Base-by-base conservation (phyloP, 768 basidiomycete species). In the Boletellus ananas region DNA sequence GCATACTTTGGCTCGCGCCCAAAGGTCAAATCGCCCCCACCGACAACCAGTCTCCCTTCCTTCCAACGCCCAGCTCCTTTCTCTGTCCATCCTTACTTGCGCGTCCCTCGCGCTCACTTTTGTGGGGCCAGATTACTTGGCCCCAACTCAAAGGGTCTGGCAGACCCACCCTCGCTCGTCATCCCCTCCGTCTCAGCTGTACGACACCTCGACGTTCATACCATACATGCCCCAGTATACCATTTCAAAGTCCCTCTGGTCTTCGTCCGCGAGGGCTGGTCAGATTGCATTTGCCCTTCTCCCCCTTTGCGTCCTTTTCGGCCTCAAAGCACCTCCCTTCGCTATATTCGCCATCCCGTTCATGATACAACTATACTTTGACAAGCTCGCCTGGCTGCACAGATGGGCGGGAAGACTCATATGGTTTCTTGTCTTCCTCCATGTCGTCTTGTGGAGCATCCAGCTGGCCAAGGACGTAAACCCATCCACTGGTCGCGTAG, bases 301-400 rank as follows among this genome's bases (percentile, higher is more conserved):
- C 41, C 89, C 88, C 0, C 74, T 90, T 8, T 83, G 80, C 47
- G 71, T 89, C 50, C 72, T 87, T 13, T 75, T 88, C 53, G 85
- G 83, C 9, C 74, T 91, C 63, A 91, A 83, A 62, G 76, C 76
- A 27, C 78, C 82, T 11, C 85, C 88, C 0, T 84, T 88, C 58
- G 87, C 87, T 49, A 59, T 89, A 43, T 79, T 89, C 57, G 79
- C 89, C 42, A 66, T 83, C 46, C 76, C 81, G 0, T 78, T 77
- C 54, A 70, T 80, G 50, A 76, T 78, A 35, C 81, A 86, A 47
- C 56, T 88, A n/a, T 78, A 81, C 58, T 85, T 85, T 58, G 88
- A 91, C 72, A 87, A 87, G 62, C 78, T 90, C 10, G 76, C 80
- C 5, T 75, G 80, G 67, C 69, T 89, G 7, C 89, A 90, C 65